Evolutionary conservation across 2,329 filamentous ascomycete species (phyloP).

Genomic region (Penicillium fuscoglaucum): DNA sequence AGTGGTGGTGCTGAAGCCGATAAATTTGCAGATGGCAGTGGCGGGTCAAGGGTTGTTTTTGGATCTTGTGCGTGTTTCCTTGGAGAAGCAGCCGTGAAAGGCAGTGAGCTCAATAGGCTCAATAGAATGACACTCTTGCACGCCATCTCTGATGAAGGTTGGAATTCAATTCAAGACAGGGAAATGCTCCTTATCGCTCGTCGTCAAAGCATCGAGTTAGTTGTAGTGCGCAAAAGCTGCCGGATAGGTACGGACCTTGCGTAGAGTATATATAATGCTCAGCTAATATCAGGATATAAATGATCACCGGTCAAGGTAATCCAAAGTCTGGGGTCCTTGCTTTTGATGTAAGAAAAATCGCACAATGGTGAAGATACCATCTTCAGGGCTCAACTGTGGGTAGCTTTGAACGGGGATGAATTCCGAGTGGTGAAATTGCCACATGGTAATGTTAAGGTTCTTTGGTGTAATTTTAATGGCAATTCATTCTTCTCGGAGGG

Average conservation of each 20-base stretch:
- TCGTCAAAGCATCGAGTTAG: neutral
- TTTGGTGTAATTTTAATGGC: neutral
- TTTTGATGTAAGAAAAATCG: neutral
- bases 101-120: constrained; percentile 19
- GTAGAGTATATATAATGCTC: neutral
- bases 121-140: constrained; percentile 16
- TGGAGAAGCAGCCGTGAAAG: constrained; percentile 20
- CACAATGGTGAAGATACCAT: neutral
- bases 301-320: neutral
- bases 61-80: constrained; percentile 1
- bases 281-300: neutral
- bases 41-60: neutral
- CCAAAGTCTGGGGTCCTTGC: neutral
- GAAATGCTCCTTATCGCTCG: neutral
- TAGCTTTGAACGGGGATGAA: constrained; percentile 2
- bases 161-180: neutral
- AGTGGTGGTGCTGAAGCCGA: constrained; percentile 36
- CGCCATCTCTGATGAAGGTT: constrained; percentile 11
- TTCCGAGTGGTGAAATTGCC: constrained; percentile 1
- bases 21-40: neutral
- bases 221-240: neutral
- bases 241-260: neutral
- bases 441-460: constrained; percentile 2
- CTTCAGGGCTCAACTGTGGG: neutral
- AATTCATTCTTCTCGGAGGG: neutral